Evolutionary conservation across 768 basidiomycete species (phyloP).

Genomic region (Boletus reticuloceps): DNA sequence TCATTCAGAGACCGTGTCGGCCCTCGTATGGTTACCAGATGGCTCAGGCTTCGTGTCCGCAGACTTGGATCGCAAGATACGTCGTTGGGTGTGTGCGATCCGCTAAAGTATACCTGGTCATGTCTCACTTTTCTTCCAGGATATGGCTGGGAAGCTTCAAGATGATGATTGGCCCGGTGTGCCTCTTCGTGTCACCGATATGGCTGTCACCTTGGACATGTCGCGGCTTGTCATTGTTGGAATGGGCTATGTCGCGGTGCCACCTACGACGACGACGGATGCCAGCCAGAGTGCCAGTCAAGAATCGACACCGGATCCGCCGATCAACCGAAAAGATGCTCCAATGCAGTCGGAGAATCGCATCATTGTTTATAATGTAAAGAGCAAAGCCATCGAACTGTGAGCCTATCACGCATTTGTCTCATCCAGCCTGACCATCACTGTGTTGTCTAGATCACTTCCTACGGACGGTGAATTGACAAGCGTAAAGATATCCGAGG

Average conservation of each 20-base stretch:
- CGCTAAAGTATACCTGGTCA: neutral
- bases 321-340: slow-evolving; percentile 32
- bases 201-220: slow-evolving; percentile 84
- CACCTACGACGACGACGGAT: slow-evolving; percentile 11
- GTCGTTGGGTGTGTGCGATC: slow-evolving; percentile 66
- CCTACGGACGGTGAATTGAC: slow-evolving; percentile 78
- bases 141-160: slow-evolving; percentile 66
- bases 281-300: slow-evolving; percentile 30
- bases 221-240: slow-evolving; percentile 84
- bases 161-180: slow-evolving; percentile 67
- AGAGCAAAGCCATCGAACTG: slow-evolving; percentile 65
- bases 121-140: slow-evolving; percentile 44
- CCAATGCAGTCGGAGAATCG: slow-evolving; percentile 46
- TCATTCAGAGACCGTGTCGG: slow-evolving; percentile 82
- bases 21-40: slow-evolving; percentile 86
- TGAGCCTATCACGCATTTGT: slow-evolving; percentile 39
- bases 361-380: slow-evolving; percentile 75
- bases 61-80: slow-evolving; percentile 79
- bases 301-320: slow-evolving; percentile 34
- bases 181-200: slow-evolving; percentile 80
- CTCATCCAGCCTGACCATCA: slow-evolving; percentile 5
- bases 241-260: slow-evolving; percentile 43
- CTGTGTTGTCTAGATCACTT: slow-evolving; percentile 63
- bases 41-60: slow-evolving; percentile 88
- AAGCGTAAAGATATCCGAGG: slow-evolving; percentile 80